Evolutionary conservation across 2,329 filamentous ascomycete species (phyloP), one percentile per base, ranked within the genome.

Genomic region (Cladosporium sp.): DNA sequence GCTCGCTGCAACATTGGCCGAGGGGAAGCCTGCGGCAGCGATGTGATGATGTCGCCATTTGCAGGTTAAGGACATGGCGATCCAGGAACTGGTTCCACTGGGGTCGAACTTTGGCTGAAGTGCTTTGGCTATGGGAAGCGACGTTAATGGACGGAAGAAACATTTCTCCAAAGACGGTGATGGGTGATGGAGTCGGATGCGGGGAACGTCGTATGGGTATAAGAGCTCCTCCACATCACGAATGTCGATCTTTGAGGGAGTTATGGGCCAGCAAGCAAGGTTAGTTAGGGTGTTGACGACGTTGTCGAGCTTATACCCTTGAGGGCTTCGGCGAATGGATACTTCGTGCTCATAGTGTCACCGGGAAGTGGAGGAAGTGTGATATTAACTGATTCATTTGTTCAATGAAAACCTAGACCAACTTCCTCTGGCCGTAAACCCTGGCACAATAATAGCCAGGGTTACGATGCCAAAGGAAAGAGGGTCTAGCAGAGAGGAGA

Each of bases 401-500:
- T 12, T 43, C 30, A 49, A 51, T 33, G 45, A 56, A 55, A 51
- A 41, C 52, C 52, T 41, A 51, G 52, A 50, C 50, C 33, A 27
- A n/a, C 47, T 11, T 32, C 25, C 2, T 36, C 41, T 42, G 49
- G 22, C 38, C 25, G 22, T 9, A 40, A 36, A 41, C n/a, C n/a
- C n/a, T n/a, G n/a, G n/a, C n/a, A n/a, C n/a, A n/a, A n/a, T n/a
- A n/a, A n/a, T n/a, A n/a, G n/a, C n/a, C n/a, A n/a, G n/a, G n/a
- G n/a, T 15, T 5, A 13, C 40, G 13, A 43, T 32, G 8, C 13
- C 19, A 16, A 35, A 16, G 35, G 29, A 47, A 43, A 47, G 29
- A 45, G 47, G 54, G 50, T 51, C 54, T 49, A 56, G 54, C 52
- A 55, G 54, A 56, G 54, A 36, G 51, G 54, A 56, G 54, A 54